Conservation (phyloP, 352 stramenopile genomes). For the Phytophthora constricta region DNA sequence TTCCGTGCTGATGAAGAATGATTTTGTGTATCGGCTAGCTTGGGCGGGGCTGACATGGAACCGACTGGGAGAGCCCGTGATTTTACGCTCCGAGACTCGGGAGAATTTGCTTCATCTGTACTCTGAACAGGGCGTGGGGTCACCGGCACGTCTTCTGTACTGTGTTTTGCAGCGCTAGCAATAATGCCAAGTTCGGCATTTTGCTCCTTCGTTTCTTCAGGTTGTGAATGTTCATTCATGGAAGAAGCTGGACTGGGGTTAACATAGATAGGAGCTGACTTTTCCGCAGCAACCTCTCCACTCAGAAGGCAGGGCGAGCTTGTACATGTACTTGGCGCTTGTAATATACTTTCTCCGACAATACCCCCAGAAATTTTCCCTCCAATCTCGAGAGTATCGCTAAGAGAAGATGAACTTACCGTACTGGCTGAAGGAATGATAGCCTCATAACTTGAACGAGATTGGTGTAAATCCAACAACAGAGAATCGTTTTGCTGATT, state of each 20-base stretch:
- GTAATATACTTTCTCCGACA: constrained; percentile 18
- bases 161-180: not conserved
- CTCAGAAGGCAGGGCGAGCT: constrained; percentile 29
- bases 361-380: constrained; percentile 11
- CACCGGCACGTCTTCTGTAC: constrained; percentile 1
- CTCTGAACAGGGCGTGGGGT: not conserved
- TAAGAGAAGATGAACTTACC: constrained; percentile 8
- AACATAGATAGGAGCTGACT: constrained; percentile 6
- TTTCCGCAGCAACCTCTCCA: constrained; percentile 13
- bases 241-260: constrained; percentile 16
- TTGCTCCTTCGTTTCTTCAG: not conserved
- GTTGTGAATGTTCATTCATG: constrained; percentile 4
- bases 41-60: constrained; percentile 22
- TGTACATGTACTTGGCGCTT: constrained; percentile 25
- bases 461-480: constrained; percentile 28
- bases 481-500: constrained; percentile 20
- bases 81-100: not conserved
- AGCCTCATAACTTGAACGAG: not conserved
- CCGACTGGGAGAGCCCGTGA: not conserved
- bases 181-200: not conserved
- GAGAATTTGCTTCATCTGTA: not conserved
- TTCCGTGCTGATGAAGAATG: not conserved
- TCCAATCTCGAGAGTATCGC: constrained; percentile 14
- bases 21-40: constrained; percentile 4
- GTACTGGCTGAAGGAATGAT: constrained; percentile 7